phyloP scores from a whole-genome alignment of 2,329 filamentous ascomycete species.

The Neopestalotiopsis clavispora region DNA sequence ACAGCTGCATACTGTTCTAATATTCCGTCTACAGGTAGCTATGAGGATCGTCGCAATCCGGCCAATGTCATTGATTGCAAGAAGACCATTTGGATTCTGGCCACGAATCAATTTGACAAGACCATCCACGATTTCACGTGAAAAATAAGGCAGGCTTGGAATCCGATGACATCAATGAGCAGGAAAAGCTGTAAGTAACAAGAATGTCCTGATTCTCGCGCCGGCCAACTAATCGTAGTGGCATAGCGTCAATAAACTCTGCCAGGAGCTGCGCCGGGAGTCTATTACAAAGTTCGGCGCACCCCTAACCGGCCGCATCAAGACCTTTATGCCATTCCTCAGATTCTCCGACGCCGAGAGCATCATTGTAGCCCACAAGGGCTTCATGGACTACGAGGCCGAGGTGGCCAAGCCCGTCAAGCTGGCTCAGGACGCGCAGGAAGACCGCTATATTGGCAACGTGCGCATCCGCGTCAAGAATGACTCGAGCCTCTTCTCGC shows the following conservation, averaged over 20 bases:
- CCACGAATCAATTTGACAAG: conserved; percentile 47
- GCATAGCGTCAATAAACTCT: conserved; percentile 19
- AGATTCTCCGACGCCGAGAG: conserved; percentile 31
- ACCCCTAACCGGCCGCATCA: conserved; percentile 47
- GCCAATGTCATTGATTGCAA: conserved; percentile 41
- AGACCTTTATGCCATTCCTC: conserved; percentile 32
- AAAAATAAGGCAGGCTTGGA: conserved; percentile 20
- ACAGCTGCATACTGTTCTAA: neutral
- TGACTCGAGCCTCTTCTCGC: conserved; percentile 36
- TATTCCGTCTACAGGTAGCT: conserved; percentile 32
- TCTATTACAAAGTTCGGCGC: conserved; percentile 27
- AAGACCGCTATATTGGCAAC: conserved; percentile 39
- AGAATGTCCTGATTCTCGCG: neutral
- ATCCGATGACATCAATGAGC: conserved; percentile 18
- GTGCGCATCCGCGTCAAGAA: conserved; percentile 33
- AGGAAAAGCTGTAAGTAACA: conserved; percentile 16
- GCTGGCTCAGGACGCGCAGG: conserved; percentile 27
- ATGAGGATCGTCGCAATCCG: conserved; percentile 42
- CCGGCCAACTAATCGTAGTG: neutral
- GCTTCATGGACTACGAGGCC: conserved; percentile 39
- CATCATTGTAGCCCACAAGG: conserved; percentile 47
- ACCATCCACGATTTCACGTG: conserved; percentile 43
- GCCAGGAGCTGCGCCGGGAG: conserved; percentile 20
- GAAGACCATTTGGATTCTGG: conserved; percentile 54
- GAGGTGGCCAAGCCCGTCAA: conserved; percentile 33